Evolutionary conservation across 768 basidiomycete genomes (phyloP), one percentile per base, ranked within the genome.

Genomic region (Ephemerocybe angulata): DNA sequence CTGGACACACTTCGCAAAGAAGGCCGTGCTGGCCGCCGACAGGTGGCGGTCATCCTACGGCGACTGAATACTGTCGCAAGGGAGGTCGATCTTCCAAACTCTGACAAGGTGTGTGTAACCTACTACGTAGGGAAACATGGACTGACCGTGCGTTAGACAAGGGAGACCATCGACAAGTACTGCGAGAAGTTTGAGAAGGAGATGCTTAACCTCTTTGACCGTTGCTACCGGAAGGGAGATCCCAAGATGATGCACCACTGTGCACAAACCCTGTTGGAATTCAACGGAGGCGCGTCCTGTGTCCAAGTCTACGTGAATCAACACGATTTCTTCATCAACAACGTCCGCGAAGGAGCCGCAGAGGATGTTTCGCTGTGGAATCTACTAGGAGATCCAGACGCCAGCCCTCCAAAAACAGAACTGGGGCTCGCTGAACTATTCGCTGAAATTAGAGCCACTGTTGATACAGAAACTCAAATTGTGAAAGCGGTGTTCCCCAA

Each of bases 211-310:
- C 76, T 98, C 38, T 99, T 99, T 66, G 97, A 99, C 68, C 77
- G 89, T 61, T 95, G 91, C 63, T 99, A 98, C 71, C 84, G 95
- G 50, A 92, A 93, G 66, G 94, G 95, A 29, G 97, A 99, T 66
- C 97, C 97, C 0, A 96, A 96, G 72, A 91, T 98, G 89, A 99
- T 99, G 97, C 92, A 95, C 73, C 97, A 98, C 66, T 98, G 96
- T 65, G 96, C 97, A 0, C 91, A 95, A 73, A 96, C 93, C 2
- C 76, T 99, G 5, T 81, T 97, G 17, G 97, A 98, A 69, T 99
- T 99, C 74, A 99, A 99, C 60, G 97, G 97, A 5, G 97, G 97
- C 8, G 77, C 90, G 41, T 96, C 94, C 0, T 98, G 97, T 65
- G 90, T 99, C 4, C 95, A 98, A 70, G 92, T 98, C 12, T 99